Conservation (phyloP, 257 asterid genomes). For the Nicotiana tomentosiformis region DNA sequence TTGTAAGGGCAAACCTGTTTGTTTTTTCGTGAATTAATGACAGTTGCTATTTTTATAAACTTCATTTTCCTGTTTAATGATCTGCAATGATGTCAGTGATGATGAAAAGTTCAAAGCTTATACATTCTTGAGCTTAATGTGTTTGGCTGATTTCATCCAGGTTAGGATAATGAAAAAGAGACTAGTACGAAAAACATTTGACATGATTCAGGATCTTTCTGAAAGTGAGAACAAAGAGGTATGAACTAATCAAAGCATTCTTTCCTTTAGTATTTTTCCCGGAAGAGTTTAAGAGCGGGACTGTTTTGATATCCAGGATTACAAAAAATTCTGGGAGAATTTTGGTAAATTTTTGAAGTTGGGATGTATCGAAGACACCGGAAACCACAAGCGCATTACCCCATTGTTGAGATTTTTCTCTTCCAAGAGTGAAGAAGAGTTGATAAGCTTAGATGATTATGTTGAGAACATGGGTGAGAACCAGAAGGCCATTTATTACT, state of each 20-base stretch:
- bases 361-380: slow-evolving; percentile 94
- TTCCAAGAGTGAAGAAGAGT: slow-evolving; percentile 18
- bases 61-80: not conserved
- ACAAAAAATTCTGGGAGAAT: slow-evolving; percentile 94
- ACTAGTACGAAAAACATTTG: slow-evolving; percentile 88
- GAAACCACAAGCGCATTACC: slow-evolving; percentile 27
- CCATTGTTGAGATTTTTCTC: not conserved
- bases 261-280: not conserved
- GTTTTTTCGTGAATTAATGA: not conserved
- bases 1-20: slow-evolving; percentile 41
- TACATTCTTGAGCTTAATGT: not conserved
- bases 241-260: not conserved
- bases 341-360: slow-evolving; percentile 85
- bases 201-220: slow-evolving; percentile 94
- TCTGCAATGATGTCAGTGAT: not conserved
- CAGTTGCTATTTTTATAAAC: not conserved
- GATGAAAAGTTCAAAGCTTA: not conserved
- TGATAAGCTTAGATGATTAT: slow-evolving; percentile 76
- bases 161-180: slow-evolving; percentile 96
- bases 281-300: not conserved
- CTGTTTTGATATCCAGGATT: slow-evolving; percentile 47
- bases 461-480: slow-evolving; percentile 88
- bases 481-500: slow-evolving; percentile 78
- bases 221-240: slow-evolving; percentile 92
- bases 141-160: slow-evolving; percentile 24